A percentile compares a stretch with the other conserved stretches of the same genome.
phyloP scores from a whole-genome alignment of 2,329 filamentous ascomycete genomes.

The Dichotomopilus funicola region DNA sequence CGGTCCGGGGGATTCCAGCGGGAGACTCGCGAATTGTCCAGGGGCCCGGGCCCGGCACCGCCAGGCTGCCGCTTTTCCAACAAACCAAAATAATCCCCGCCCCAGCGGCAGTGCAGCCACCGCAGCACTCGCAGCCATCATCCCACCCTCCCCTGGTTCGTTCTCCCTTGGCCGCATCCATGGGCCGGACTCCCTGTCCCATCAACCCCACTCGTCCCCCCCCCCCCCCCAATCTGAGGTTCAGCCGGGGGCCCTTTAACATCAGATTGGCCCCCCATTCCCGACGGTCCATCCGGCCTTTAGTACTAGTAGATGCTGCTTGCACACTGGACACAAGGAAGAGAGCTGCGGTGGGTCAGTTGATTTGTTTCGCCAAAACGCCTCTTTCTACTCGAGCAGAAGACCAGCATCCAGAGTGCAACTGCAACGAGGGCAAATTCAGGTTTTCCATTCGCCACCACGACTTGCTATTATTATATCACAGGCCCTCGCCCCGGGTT shows the following conservation, averaged over 20 bases:
- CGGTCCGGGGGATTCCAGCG: background rate
- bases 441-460: background rate
- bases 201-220: background rate
- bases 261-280: constrained; percentile 3
- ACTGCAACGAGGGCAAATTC: background rate
- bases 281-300: background rate
- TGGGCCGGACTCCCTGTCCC: background rate
- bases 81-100: constrained; percentile 15
- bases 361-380: too few relatives aligned
- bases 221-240: background rate
- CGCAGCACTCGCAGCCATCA: background rate
- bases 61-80: constrained; percentile 21
- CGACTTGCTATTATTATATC: background rate
- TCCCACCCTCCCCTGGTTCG: background rate
- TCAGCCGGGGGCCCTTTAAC: constrained; percentile 9
- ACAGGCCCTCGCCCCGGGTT: background rate
- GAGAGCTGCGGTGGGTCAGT: background rate
- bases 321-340: background rate
- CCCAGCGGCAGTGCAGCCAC: constrained; percentile 16
- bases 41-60: constrained; percentile 5
- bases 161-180: background rate
- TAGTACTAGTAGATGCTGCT: too few relatives aligned
- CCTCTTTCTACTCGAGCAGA: too few relatives aligned
- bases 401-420: background rate
- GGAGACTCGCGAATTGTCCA: constrained; percentile 3